These are phyloP conservation scores for Trichoderma sp. DNA, from an alignment of 2,329 filamentous ascomycete genomes.

Conservation along the genomic window DNA sequence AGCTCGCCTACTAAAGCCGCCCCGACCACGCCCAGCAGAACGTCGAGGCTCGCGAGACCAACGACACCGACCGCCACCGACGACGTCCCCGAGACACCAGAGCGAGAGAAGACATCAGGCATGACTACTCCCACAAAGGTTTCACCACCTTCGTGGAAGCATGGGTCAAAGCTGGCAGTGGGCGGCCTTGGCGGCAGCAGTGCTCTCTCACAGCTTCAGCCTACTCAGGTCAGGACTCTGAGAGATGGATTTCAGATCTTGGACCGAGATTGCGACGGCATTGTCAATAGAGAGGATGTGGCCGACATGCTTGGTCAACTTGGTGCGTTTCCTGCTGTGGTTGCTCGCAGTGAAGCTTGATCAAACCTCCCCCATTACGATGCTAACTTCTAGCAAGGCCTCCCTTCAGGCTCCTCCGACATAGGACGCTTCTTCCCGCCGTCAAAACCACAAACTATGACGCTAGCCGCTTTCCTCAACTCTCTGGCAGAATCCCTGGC, in stretches of 20 bases:
- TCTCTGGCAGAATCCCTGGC: constrained; percentile 74
- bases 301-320: constrained; percentile 85
- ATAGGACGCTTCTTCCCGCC: constrained; percentile 83
- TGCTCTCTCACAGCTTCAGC: constrained; percentile 71
- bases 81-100: constrained; percentile 42
- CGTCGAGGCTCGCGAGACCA: constrained; percentile 42
- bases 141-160: constrained; percentile 32
- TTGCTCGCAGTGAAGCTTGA: background rate
- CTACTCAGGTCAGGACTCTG: constrained; percentile 81
- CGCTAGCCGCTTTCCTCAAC: constrained; percentile 83
- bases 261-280: constrained; percentile 83
- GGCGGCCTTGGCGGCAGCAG: constrained; percentile 50
- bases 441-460: constrained; percentile 69
- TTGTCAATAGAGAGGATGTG: constrained; percentile 79
- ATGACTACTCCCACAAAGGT: constrained; percentile 44
- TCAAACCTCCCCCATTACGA: background rate
- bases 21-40: constrained; percentile 22
- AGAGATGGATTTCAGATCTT: constrained; percentile 93
- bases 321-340: constrained; percentile 48
- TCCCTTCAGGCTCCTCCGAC: constrained; percentile 70
- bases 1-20: constrained; percentile 58
- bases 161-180: constrained; percentile 39
- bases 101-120: constrained; percentile 29
- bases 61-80: constrained; percentile 42
- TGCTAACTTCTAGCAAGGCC: constrained; percentile 50